Conservation (phyloP, 1,284 basidiomycete genomes). For the Flammula alnicola region DNA sequence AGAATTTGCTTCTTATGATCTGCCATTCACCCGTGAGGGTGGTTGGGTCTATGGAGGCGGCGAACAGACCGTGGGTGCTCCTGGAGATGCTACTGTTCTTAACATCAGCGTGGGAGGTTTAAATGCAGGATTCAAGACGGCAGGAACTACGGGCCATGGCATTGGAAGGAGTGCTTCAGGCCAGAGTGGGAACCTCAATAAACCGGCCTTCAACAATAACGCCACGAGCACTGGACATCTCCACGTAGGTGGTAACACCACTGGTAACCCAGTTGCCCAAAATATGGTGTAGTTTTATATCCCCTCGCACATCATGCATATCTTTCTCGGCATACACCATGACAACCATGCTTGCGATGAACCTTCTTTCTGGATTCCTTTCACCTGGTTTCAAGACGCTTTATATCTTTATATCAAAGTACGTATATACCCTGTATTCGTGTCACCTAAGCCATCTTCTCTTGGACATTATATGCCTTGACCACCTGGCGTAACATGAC, state of each 20-base stretch:
- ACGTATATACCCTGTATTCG: too few relatives aligned
- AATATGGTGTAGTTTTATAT: conserved; percentile 2
- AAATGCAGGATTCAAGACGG: background rate
- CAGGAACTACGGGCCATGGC: background rate
- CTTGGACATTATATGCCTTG: too few relatives aligned
- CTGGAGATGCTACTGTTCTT: conserved; percentile 40
- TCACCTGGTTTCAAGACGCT: too few relatives aligned
- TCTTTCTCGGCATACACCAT: too few relatives aligned
- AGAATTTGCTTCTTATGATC: conserved; percentile 31
- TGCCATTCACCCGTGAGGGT: conserved; percentile 49
- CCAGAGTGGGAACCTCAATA: background rate
- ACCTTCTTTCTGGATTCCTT: too few relatives aligned
- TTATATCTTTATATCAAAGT: too few relatives aligned
- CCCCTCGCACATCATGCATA: too few relatives aligned
- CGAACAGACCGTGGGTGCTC: conserved; percentile 40
- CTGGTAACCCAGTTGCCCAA: background rate
- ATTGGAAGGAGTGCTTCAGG: background rate
- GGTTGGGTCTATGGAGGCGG: conserved; percentile 43
- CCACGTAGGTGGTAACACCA: too few relatives aligned
- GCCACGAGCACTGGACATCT: background rate
- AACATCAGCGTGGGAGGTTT: conserved; percentile 11
- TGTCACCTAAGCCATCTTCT: too few relatives aligned
- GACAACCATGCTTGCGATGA: too few relatives aligned
- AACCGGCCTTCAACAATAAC: background rate
- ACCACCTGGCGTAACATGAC: too few relatives aligned